phyloP scores from a whole-genome alignment of 768 basidiomycete genomes.

The Favolaschia claudopus region DNA sequence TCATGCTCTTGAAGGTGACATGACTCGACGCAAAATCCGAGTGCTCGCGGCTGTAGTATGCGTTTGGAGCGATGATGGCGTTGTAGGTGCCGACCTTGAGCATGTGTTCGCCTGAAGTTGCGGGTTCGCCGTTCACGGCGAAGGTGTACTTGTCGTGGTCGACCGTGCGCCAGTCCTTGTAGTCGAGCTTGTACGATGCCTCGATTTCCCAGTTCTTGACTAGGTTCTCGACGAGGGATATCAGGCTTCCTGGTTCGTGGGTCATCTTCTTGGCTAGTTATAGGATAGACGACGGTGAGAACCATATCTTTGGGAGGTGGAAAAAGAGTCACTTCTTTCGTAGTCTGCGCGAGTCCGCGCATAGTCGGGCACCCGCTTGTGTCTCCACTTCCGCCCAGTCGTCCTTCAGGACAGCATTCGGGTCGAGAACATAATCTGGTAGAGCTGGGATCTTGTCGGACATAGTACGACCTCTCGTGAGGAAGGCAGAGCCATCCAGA shows the following conservation, averaged over 20 bases:
- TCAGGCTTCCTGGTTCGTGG: constrained; percentile 21
- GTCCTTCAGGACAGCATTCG: constrained; percentile 24
- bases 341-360: constrained; percentile 16
- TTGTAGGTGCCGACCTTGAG: constrained; percentile 26
- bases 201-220: constrained; percentile 31
- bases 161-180: constrained; percentile 28
- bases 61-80: constrained; percentile 24
- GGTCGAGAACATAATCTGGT: constrained; percentile 24
- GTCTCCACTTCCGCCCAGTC: constrained; percentile 18
- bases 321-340: constrained; percentile 5
- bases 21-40: constrained; percentile 26
- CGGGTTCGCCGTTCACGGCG: constrained; percentile 24
- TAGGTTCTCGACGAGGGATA: constrained; percentile 28
- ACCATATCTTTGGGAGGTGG: neutral
- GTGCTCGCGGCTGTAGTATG: constrained; percentile 26
- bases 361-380: constrained; percentile 20
- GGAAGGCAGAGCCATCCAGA: too few species aligned
- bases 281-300: neutral
- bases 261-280: constrained; percentile 24
- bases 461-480: too few species aligned
- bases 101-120: constrained; percentile 21
- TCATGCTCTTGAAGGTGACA: constrained; percentile 27
- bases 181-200: constrained; percentile 23
- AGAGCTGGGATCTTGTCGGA: constrained; percentile 3
- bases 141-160: constrained; percentile 23